Base-by-base conservation (phyloP, 805 yeast genomes). In the Diddensiella santjacobensis region DNA sequence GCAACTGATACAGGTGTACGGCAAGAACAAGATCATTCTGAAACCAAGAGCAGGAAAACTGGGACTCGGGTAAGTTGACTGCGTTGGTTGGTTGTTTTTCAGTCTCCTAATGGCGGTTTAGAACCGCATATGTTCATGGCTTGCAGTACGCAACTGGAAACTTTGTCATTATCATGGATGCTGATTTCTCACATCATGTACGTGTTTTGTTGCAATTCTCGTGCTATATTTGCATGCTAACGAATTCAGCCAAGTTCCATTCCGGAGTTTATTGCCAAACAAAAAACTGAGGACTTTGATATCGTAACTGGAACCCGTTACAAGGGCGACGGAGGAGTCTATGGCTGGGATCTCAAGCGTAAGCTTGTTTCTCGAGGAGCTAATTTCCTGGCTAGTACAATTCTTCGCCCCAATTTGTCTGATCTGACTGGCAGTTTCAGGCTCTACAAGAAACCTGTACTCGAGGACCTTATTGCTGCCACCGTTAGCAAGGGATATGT, bases 291-390 rank as follows among this genome's bases (percentile, higher is more conserved):
- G 26, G 58, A 69, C 60, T 68, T 60, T 47, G 74, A 71, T 47
- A 69, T 70, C 44, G 74, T 70, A 22, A 69, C 73, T 20, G 74
- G 74, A 4, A 84, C 91, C 5, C 75, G 91, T 60, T 84, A 84
- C 58, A 84, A 85, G 8, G 90, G 90, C 13, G 73, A 84, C 57
- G 91, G 91, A 26, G 91, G 91, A 42, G 91, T 84, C 24, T 84
- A 76, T 60, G 91, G 91, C 43, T 84, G 91, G 91, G 89, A 84
- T 61, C 75, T 84, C 65, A 83, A 84, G 73, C 72, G 91, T 62
- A 84, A 84, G 63, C 72, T 84, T 62, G 85, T 83, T 42, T 80
- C 87, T 13, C 74, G 90, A 62, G 90, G 90, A 37, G 91, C 91
- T 60, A 84, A 84, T 68, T 83, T 84, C 68, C 70, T 84, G 58